Evolutionary conservation across 805 yeast genomes (phyloP), one percentile per base, ranked within the genome.

Genomic region (Starmerella etchellsii): DNA sequence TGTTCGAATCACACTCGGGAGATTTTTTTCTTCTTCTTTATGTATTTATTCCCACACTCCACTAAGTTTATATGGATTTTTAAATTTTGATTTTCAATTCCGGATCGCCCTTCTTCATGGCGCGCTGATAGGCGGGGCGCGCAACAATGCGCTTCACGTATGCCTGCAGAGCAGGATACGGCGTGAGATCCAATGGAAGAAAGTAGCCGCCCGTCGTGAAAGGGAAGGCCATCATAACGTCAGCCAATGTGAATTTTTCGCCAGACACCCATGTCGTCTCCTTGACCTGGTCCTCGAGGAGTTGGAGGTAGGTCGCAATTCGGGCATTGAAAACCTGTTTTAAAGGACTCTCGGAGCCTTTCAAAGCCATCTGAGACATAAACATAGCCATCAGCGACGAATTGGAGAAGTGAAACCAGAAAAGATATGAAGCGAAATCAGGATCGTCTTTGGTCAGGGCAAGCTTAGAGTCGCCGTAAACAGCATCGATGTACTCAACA

Each of bases 221-320:
- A 11, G 37, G 34, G 34, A 39, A 39, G 21, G 34, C 7, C 15
- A 33, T 21, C 39, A 74, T 63, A 41, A 78, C 65, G 55, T 78
- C 85, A 4, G 79, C 80, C 49, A 73, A 64, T 18, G 74, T 62
- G 36, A 74, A 52, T 40, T 68, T 71, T 47, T 69, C 69, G 32
- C 81, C 81, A 30, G 74, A 81, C 15, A 76, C 56, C 59, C 60
- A 78, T 2, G 75, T 76, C 20, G 55, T 54, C 51, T 67, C 72
- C 41, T 66, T 59, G 30, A 72, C 55, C 34, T 51, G 54, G 6
- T 49, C 47, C 34, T 74, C 75, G 37, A 74, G 53, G 47, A 55
- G 64, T 3, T 57, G 55, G 46, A 72, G 52, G 36, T 65, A 63
- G 30, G 44, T 48, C 20, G 53, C 55, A 49, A 69, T 45, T 14